These are phyloP conservation scores for Botrytis elliptica DNA, from an alignment of 2,329 filamentous ascomycete species.

Conservation along the genomic window DNA sequence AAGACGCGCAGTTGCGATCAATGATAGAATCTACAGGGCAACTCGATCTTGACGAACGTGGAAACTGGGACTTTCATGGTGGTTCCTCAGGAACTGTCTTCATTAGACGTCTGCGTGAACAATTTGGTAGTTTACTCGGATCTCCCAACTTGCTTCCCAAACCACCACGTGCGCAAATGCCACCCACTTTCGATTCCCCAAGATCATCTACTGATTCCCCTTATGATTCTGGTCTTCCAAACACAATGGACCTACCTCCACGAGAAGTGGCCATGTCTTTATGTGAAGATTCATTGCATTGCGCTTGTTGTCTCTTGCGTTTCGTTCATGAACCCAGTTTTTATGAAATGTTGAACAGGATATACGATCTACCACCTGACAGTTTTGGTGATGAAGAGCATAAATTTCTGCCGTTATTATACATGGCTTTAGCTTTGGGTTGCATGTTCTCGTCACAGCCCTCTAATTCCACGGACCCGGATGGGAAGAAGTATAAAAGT, in stretches of 20 bases:
- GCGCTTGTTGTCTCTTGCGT: conserved; percentile 59
- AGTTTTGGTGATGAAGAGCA: conserved; percentile 63
- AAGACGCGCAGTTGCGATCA: conserved; percentile 77
- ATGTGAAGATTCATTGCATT: conserved; percentile 56
- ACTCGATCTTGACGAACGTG: conserved; percentile 85
- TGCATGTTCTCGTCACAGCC: conserved; percentile 66
- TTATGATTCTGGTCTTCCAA: conserved; percentile 35
- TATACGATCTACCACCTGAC: conserved; percentile 70
- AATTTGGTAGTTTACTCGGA: conserved; percentile 76
- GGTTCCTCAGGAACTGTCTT: conserved; percentile 91
- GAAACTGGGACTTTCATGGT: conserved; percentile 93
- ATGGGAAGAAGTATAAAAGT: conserved; percentile 49
- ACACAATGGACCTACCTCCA: conserved; percentile 64
- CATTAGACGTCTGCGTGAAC: conserved; percentile 79
- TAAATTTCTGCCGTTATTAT: conserved; percentile 67
- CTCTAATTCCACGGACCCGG: conserved; percentile 46
- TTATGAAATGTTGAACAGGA: conserved; percentile 69
- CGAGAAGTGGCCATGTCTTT: conserved; percentile 54
- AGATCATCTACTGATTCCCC: conserved; percentile 37
- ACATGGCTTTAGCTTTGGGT: conserved; percentile 68
- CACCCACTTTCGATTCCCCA: conserved; percentile 36
- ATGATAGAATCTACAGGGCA: conserved; percentile 95
- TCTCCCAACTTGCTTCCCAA: conserved; percentile 58
- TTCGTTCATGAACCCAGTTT: conserved; percentile 82
- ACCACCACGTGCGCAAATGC: conserved; percentile 43